Base-by-base conservation (phyloP, 768 basidiomycete genomes). In the Rhizopogon salebrosus region DNA sequence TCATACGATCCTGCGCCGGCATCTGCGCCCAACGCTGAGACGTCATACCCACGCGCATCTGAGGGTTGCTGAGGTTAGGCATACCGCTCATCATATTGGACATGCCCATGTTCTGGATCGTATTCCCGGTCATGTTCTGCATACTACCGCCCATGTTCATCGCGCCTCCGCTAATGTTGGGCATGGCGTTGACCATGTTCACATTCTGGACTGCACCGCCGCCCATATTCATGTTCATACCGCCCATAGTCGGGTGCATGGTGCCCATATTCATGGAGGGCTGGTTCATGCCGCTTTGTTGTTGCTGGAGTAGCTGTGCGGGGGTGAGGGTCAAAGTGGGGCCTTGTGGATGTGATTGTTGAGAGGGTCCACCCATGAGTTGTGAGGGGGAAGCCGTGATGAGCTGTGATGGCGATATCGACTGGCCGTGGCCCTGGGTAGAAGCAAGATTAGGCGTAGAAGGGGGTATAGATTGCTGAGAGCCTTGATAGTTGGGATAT, bases 291-390 rank as follows among this genome's bases (percentile, higher is more conserved):
- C 45, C 54, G 7, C 56, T 52, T 48, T 69, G 65, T 39, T 73
- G 72, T 36, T 73, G 72, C 9, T 64, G 66, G 7, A 72, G 58
- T 10, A 72, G 60, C 46, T 72, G 71, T 0, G 71, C 69, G 9
- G 71, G 72, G 0, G 70, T 72, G 55, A 73, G 62, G 0, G 61
- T 66, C 52, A 65, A 63, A 22, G 39, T 46, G 18, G 20, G 58
- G 43, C 38, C 41, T 36, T 59, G 60, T 13, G 53, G 38, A 4
- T 51, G 56, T 26, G 46, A 26, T 53, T 58, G 60, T 41, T 59
- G 53, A 0, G 41, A 18, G 10, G 48, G 62, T 2, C 54, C 50
- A 0, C 50, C 57, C 53, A 66, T 62, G 55, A 68, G 64, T 45
- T 66, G 67, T 1, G 60, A 55, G 4, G 63, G 60, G 14, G 52